These are phyloP conservation scores for Hyphodiscus sp. DNA, from an alignment of 2,329 filamentous ascomycete genomes.

Conservation along the genomic window DNA sequence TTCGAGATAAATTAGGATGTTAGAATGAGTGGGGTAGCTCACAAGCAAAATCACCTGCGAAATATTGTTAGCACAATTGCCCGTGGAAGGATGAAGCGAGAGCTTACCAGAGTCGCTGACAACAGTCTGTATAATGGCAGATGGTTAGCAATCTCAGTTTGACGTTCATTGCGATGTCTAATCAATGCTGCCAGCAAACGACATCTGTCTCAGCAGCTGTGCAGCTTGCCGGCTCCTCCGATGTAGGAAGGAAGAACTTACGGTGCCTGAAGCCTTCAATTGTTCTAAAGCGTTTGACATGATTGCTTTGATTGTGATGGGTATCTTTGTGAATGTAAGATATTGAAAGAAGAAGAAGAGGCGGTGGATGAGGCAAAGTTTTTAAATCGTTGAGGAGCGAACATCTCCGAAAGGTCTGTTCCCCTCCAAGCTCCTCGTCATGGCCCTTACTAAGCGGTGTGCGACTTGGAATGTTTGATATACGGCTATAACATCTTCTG, in stretches of 20 bases:
- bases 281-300: constrained; percentile 94
- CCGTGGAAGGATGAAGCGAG: constrained; percentile 2
- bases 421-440: neutral
- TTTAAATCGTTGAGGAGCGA: neutral
- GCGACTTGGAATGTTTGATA: neutral
- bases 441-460: neutral
- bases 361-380: neutral
- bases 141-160: neutral
- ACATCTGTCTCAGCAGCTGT: constrained; percentile 8
- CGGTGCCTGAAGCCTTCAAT: constrained; percentile 94
- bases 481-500: neutral
- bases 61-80: constrained; percentile 16
- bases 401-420: neutral
- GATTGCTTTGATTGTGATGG: constrained; percentile 16
- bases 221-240: constrained; percentile 9
- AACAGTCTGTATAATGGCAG: constrained; percentile 58
- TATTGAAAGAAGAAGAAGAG: neutral
- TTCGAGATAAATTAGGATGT: neutral
- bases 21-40: constrained; percentile 36
- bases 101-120: constrained; percentile 89
- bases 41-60: constrained; percentile 69
- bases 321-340: constrained; percentile 11
- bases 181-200: constrained; percentile 4
- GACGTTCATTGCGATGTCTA: neutral
- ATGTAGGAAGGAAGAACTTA: constrained; percentile 45